Base-by-base conservation (phyloP, 2,329 filamentous ascomycete species). In the Fusarium tricinctum region DNA sequence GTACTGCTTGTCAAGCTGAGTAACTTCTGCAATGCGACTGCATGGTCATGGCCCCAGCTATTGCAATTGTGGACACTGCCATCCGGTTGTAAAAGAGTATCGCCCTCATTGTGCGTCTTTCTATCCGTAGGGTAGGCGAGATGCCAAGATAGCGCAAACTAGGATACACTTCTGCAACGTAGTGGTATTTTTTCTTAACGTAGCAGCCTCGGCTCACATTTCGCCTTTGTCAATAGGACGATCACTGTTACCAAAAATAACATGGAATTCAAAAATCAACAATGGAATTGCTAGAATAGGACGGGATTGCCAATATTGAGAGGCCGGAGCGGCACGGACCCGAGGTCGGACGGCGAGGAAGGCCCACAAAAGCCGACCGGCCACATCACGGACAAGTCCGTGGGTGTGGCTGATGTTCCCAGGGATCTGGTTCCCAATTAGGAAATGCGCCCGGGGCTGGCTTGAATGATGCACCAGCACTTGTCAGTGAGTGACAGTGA, bases 311-410 rank as follows among this genome's bases (percentile, higher is more conserved):
- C 50, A 68, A 39, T 39, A 30, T 51, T 38, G 26, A 48, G 44
- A 55, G 46, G 58, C 59, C 61, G 61, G 61, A 64, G 52, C 70
- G 70, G 66, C 47, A 51, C 70, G 68, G 62, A 58, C 55, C 70
- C 59, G 68, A 63, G 23, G 40, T 35, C 61, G 48, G 44, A 40
- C 61, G 48, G 50, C 49, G 40, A 43, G 40, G 51, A 22, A 5
- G 42, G 35, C 48, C 70, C 68, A 72, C 66, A 46, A 45, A 48
- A 54, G 33, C 58, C 70, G 60, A 44, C 35, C 55, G 56, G 28
- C 26, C 30, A 61, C 56, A 42, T 38, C 32, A 50, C 45, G 55
- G 66, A 49, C 52, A 53, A 47, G 62, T 57, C 66, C 66, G 66
- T 38, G 19, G 30, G n/a, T 49, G 61, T 69, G 61, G 66, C 66